Evolutionary conservation across 2,329 filamentous ascomycete genomes (phyloP), one percentile per base, ranked within the genome.

Genomic region (Fusarium decemcellulare): DNA sequence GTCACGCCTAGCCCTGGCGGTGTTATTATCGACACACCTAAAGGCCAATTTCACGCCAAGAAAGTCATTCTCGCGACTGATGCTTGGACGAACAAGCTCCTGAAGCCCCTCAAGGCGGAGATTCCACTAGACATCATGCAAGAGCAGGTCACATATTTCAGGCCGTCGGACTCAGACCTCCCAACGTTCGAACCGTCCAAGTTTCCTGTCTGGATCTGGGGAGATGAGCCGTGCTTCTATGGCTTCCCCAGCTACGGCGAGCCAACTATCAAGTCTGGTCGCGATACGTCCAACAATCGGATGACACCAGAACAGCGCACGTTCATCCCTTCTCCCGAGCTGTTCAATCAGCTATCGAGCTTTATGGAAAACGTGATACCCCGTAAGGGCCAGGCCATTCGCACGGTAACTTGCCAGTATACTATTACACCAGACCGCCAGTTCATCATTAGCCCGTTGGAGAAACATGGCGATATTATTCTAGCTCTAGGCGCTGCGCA

Each of bases 401-500:
- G 73, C 6, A 75, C 73, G 5, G 59, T 75, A 9, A 75, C 73
- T 1, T 75, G 73, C 8, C 73, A 75, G n/a, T 75, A 75, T 10
- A 65, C 73, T 0, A 70, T 74, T 1, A 75, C 73, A 0, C 73
- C 73, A 0, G 72, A 71, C 23, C 66, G 73, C 2, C 73, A 73
- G 30, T 72, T 75, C 1, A 46, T 75, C 2, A 71, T 75, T 8
- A 69, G 71, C 7, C 65, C 70, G 0, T 23, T 75, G 10, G 59
- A 66, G 29, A 59, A 47, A 6, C 43, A 75, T 2, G 50, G 58
- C 0, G 46, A 73, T 51, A 60, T 75, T 1, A 63, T 75, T 12
- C n/a, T 75, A 0, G 73, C 59, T 0, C 36, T 75, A 4, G 70
- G 72, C 2, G 72, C 63, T 37, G 72, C 61, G 0, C 73, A 74